These are phyloP conservation scores for Spirogloea muscicola DNA, from an alignment of 139 green algal genomes.

Conservation along the genomic window DNA sequence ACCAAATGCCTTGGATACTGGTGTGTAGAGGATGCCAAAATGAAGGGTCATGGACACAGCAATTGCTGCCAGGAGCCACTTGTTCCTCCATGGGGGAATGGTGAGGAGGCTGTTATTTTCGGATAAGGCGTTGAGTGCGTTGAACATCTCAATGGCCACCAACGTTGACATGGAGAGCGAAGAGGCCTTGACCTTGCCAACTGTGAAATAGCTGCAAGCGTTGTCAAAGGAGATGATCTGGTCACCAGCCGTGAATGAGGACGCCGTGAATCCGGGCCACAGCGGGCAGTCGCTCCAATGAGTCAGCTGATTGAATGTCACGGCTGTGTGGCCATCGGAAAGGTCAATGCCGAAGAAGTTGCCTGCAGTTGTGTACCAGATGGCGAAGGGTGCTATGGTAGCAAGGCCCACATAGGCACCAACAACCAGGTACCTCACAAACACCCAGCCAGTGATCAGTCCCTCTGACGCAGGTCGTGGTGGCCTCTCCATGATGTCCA, in stretches of 20 bases:
- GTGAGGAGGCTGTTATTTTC: slow-evolving; percentile 87
- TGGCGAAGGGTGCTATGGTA: slow-evolving; percentile 89
- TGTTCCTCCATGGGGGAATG: slow-evolving; percentile 72
- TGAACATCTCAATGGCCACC: slow-evolving; percentile 99
- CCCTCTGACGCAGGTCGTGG: slow-evolving; percentile 60
- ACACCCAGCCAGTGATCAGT: slow-evolving; percentile 70
- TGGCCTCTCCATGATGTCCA: slow-evolving; percentile 72
- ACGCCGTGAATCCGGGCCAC: slow-evolving; percentile 62
- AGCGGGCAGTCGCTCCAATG: slow-evolving; percentile 79
- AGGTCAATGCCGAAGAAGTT: slow-evolving; percentile 64
- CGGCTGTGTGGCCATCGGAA: slow-evolving; percentile 81
- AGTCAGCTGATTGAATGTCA: slow-evolving; percentile 86
- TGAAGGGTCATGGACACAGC: slow-evolving; percentile 82
- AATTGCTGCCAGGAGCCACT: slow-evolving; percentile 89
- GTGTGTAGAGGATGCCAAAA: slow-evolving; percentile 91
- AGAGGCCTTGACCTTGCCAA: slow-evolving; percentile 74
- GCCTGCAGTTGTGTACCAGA: slow-evolving; percentile 80
- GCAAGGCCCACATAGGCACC: slow-evolving; percentile 91
- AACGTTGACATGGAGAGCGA: slow-evolving; percentile 93
- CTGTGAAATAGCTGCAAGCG: slow-evolving; percentile 87
- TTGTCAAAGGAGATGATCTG: slow-evolving; percentile 31
- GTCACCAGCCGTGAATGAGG: slow-evolving; percentile 15
- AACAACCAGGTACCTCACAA: slow-evolving; percentile 70
- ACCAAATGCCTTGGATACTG: slow-evolving; percentile 79
- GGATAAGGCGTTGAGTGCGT: slow-evolving; percentile 92